Evolutionary conservation across 306 rosid genomes (phyloP), one percentile per base, ranked within the genome.

Genomic region (Lathyrus tuberosus): DNA sequence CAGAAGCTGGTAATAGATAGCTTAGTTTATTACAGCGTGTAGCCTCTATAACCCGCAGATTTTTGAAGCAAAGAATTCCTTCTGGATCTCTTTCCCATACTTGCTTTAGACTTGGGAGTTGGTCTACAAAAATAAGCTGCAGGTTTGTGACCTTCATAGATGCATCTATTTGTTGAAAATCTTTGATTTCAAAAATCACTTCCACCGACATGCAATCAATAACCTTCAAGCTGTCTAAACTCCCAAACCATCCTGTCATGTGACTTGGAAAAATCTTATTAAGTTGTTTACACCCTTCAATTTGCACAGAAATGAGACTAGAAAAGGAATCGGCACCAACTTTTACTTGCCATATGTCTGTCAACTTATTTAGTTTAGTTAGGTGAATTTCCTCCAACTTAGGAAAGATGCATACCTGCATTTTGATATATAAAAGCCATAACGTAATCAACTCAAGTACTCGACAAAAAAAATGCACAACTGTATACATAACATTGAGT

Each of bases 1-100:
- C n/a, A 17, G 81, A 46, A 62, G 58, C 6, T 46, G 83, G 79
- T 31, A 79, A 73, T 12, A 79, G 18, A 68, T 63, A 41, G 37
- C 65, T 14, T 38, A 73, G 38, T 0, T 18, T 22, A 28, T 6
- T 1, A 42, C 79, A 28, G 1, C 0, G 0, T 4, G 0, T 0
- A 12, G 54, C 47, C 0, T 0, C 0, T 31, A 79, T 13, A n/a
- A 0, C 7, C 38, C 18, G 56, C 9, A 73, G 24, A 31, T 62
- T 74, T 24, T 44, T 71, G 37, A 13, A 61, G 6, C 13, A 5
- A 13, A 51, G 52, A 20, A n/a, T 69, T 67, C 13, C 60, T 57
- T 42, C 2, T 0, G 37, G 22, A 11, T 42, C 75, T 15, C 47
- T 28, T 12, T 62, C 75, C 80, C 80, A 73, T 13, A 81, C 7